A percentile compares a stretch with the other conserved stretches of the same genome.
phyloP scores from a whole-genome alignment of 1,284 basidiomycete genomes.

The Leccinum griseonigrum region DNA sequence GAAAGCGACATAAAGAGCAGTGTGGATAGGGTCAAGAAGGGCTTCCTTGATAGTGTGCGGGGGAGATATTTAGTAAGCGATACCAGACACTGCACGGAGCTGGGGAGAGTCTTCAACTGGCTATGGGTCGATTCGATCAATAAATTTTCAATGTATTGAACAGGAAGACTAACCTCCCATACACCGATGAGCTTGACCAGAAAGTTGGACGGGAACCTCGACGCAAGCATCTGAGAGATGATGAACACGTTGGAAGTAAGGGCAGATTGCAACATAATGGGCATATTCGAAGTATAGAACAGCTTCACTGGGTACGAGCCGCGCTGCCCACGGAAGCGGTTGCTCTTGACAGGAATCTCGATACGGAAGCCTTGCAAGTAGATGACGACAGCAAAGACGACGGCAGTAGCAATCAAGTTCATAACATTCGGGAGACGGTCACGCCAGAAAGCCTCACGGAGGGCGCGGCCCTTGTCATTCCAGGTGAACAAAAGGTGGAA shows the following conservation, averaged over 20 bases:
- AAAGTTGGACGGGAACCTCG: slow-evolving; percentile 89
- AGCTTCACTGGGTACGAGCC: slow-evolving; percentile 97
- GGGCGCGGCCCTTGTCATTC: slow-evolving; percentile 96
- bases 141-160: background rate
- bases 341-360: slow-evolving; percentile 98
- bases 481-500: slow-evolving; percentile 99
- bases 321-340: slow-evolving; percentile 93
- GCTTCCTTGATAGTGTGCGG: slow-evolving; percentile 89
- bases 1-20: slow-evolving; percentile 87
- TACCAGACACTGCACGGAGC: slow-evolving; percentile 87
- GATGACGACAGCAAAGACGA: slow-evolving; percentile 94
- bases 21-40: slow-evolving; percentile 92
- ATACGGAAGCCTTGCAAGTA: slow-evolving; percentile 99
- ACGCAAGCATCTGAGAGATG: slow-evolving; percentile 92
- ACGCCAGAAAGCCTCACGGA: slow-evolving; percentile 98
- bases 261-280: slow-evolving; percentile 98
- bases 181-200: slow-evolving; percentile 89
- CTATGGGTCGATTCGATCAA: slow-evolving; percentile 37
- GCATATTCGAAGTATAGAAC: slow-evolving; percentile 99
- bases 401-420: slow-evolving; percentile 92
- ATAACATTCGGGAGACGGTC: slow-evolving; percentile 97
- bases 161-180: slow-evolving; percentile 79
- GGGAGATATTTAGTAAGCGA: slow-evolving; percentile 97
- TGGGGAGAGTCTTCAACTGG: slow-evolving; percentile 92
- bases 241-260: slow-evolving; percentile 96